Evolutionary conservation across 495 filamentous ascomycete species (phyloP).

Genomic region (Hyphodiscus hymeniophilus): DNA sequence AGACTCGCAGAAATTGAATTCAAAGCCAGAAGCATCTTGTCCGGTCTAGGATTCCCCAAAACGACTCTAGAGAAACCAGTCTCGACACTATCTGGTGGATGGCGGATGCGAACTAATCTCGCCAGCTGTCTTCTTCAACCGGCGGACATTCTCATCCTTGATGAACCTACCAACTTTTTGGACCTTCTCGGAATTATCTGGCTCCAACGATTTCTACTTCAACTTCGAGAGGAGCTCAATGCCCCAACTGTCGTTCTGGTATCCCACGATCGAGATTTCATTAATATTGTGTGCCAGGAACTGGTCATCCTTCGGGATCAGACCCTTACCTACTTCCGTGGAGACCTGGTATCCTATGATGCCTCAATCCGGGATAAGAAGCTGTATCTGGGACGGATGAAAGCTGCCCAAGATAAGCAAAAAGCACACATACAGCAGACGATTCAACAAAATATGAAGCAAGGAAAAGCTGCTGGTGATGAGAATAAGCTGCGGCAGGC

Average conservation of each 20-base stretch:
- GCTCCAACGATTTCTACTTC: conserved; percentile 62
- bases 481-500: conserved; percentile 74
- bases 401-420: conserved; percentile 70
- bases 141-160: conserved; percentile 73
- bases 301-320: conserved; percentile 67
- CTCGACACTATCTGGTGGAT: conserved; percentile 64
- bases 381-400: conserved; percentile 59
- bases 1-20: conserved; percentile 45
- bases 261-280: conserved; percentile 73
- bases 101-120: conserved; percentile 65
- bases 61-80: conserved; percentile 46
- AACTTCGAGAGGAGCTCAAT: conserved; percentile 34
- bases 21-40: conserved; percentile 53
- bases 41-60: conserved; percentile 66
- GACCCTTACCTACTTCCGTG: conserved; percentile 57
- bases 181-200: conserved; percentile 78
- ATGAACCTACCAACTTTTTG: conserved; percentile 82
- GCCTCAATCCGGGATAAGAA: conserved; percentile 55
- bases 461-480: conserved; percentile 63
- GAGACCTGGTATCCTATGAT: conserved; percentile 63
- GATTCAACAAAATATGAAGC: conserved; percentile 58
- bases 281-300: conserved; percentile 62
- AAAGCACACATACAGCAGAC: conserved; percentile 68
- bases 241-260: conserved; percentile 56
- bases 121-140: conserved; percentile 58